These are phyloP conservation scores for Fusarium nelsonii DNA, from an alignment of 2,329 filamentous ascomycete genomes.

Conservation along the genomic window DNA sequence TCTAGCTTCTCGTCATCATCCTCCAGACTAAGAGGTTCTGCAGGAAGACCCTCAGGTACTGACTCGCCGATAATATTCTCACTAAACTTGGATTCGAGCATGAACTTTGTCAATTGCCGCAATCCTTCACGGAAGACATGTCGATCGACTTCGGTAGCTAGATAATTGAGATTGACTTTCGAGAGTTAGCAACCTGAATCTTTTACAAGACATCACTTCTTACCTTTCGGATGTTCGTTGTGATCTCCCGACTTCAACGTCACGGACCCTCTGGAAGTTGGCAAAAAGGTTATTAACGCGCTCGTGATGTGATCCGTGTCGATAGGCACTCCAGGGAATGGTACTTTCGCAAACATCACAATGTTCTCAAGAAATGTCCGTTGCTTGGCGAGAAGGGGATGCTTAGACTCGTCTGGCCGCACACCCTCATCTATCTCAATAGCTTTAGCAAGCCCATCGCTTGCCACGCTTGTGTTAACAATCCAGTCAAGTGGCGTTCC, in stretches of 20 bases:
- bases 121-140: constrained; percentile 43
- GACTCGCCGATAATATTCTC: constrained; percentile 42
- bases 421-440: constrained; percentile 53
- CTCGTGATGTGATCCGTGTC: constrained; percentile 46
- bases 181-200: background rate
- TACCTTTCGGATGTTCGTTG: constrained; percentile 42
- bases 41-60: constrained; percentile 28
- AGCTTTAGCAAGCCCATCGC: constrained; percentile 49
- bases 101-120: constrained; percentile 41
- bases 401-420: constrained; percentile 47
- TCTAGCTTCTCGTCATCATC: constrained; percentile 42
- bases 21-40: constrained; percentile 30
- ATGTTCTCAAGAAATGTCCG: constrained; percentile 45
- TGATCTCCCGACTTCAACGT: constrained; percentile 38
- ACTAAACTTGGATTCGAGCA: constrained; percentile 39
- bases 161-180: constrained; percentile 43
- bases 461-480: constrained; percentile 47
- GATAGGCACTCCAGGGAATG: constrained; percentile 37
- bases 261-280: constrained; percentile 43
- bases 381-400: constrained; percentile 50
- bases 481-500: constrained; percentile 56
- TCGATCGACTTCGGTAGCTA: constrained; percentile 45
- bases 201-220: background rate
- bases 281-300: constrained; percentile 40
- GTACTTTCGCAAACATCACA: constrained; percentile 42